Evolutionary conservation across 306 rosid genomes (phyloP).

Genomic region (Albizia julibrissin): DNA sequence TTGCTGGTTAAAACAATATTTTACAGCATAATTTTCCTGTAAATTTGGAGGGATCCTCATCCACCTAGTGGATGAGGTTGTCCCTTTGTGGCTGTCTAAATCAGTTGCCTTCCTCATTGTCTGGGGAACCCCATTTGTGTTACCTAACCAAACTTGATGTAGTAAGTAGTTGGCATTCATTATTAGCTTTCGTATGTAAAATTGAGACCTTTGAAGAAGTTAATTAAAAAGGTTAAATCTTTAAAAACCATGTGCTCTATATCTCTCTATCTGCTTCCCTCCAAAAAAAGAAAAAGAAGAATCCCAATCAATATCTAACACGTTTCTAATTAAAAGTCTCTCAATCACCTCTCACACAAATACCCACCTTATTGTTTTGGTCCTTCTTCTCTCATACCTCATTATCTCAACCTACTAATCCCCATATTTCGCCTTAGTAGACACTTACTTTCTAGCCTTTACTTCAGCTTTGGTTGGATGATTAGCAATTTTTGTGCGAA

Average conservation of each 20-base stretch:
- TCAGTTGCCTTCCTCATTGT: background rate
- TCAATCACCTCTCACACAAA: background rate
- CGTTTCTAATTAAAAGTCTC: conserved; percentile 22
- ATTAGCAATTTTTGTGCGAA: conserved; percentile 46
- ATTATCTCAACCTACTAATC: background rate
- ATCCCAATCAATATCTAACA: background rate
- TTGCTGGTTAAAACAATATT: background rate
- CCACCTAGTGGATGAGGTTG: background rate
- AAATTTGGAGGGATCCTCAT: background rate
- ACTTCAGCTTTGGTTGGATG: conserved; percentile 39
- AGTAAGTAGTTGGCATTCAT: conserved; percentile 12
- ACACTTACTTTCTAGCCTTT: conserved; percentile 42
- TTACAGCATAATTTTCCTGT: background rate
- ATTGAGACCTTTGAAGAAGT: background rate
- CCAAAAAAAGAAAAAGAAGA: conserved; percentile 40
- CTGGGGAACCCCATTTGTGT: background rate
- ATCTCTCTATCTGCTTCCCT: conserved; percentile 3
- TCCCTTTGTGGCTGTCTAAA: background rate
- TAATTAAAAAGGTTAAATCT: background rate
- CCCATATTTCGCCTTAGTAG: conserved; percentile 40
- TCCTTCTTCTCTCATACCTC: background rate
- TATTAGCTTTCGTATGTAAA: background rate
- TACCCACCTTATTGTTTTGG: background rate
- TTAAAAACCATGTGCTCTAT: background rate
- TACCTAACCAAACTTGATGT: conserved; percentile 24